Base-by-base conservation (phyloP, 345 rosid species). In the Anastatica hierochuntica region DNA sequence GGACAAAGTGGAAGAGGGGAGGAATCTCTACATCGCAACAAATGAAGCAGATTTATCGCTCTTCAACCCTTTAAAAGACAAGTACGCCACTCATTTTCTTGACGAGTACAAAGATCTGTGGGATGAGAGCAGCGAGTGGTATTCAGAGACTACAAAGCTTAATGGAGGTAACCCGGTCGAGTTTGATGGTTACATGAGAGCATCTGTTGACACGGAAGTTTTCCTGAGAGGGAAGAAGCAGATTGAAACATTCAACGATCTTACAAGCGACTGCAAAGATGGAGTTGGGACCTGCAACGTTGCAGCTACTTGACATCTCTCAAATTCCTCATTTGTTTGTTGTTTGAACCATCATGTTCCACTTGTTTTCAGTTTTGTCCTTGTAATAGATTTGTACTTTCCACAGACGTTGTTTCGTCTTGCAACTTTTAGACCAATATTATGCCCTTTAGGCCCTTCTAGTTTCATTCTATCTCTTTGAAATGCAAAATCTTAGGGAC, bases 221-320 rank as follows among this genome's bases (percentile, higher is more conserved):
- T 87, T 90, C 77, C 66, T 90, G 70, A 81, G 98, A 60, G 98
- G 94, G 43, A 90, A 87, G 76, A 90, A 79, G 78, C 98, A 88
- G 79, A 68, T 87, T 26, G 90, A 90, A 65, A 88, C 96, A 17
- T 88, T 88, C 77, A 83, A 85, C 7, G 94, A 80, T 59, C 94
- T 92, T 49, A 92, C 95, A 3, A 81, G 78, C 3, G 96, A 85
- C 69, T 92, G 96, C 71, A 92, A 81, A 75, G 94, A 85, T 38
- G 96, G 95, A 15, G 55, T 87, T 35, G 79, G 83, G 61, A 83
- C 90, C 10, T 92, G 98, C 75, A 85, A 59, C 8, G 36, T 58
- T 13, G 90, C 97, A 39, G 59, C 90, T 27, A 72, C 77, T 60
- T 92, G 58, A 79, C 60, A 30, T 34, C 31, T 29, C 12, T 18